phyloP scores from a whole-genome alignment of 1,139 yeast genomes.

The Candida sp. region DNA sequence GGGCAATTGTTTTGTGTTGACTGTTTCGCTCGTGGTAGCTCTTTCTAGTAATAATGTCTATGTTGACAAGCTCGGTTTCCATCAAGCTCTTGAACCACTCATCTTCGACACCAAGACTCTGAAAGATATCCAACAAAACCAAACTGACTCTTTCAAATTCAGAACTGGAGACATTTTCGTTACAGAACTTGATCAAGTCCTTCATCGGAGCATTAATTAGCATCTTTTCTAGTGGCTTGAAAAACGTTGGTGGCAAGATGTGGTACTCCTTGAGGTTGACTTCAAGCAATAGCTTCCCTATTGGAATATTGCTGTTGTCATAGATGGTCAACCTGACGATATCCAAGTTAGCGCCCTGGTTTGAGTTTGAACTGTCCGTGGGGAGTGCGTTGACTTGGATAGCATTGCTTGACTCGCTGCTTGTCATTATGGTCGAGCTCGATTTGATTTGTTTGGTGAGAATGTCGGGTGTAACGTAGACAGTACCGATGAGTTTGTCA shows the following conservation, averaged over 20 bases:
- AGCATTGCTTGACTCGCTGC: conserved; percentile 27
- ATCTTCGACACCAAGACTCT: conserved; percentile 62
- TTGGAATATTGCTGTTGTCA: conserved; percentile 45
- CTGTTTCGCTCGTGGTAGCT: conserved; percentile 33
- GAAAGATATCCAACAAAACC: conserved; percentile 67
- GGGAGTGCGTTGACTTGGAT: conserved; percentile 22
- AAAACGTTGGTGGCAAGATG: conserved; percentile 61
- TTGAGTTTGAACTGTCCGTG: conserved; percentile 7
- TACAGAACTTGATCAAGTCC: conserved; percentile 52
- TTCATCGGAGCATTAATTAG: conserved; percentile 54
- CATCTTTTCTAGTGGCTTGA: conserved; percentile 65
- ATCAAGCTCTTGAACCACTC: conserved; percentile 74
- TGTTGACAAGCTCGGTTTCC: conserved; percentile 60
- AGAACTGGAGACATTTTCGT: conserved; percentile 42
- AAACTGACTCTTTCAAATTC: conserved; percentile 59
- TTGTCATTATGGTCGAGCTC: conserved; percentile 40
- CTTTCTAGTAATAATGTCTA: conserved; percentile 50
- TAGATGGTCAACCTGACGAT: conserved; percentile 48
- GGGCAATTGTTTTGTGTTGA: conserved; percentile 13
- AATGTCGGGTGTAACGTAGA: conserved; percentile 59
- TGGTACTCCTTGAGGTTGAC: conserved; percentile 59
- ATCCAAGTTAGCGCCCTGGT: conserved; percentile 26
- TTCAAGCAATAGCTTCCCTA: conserved; percentile 65
- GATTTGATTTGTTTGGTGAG: conserved; percentile 40
- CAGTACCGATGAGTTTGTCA: conserved; percentile 56